phyloP scores from a whole-genome alignment of 75 land plant species.

The Picea sitchensis region DNA sequence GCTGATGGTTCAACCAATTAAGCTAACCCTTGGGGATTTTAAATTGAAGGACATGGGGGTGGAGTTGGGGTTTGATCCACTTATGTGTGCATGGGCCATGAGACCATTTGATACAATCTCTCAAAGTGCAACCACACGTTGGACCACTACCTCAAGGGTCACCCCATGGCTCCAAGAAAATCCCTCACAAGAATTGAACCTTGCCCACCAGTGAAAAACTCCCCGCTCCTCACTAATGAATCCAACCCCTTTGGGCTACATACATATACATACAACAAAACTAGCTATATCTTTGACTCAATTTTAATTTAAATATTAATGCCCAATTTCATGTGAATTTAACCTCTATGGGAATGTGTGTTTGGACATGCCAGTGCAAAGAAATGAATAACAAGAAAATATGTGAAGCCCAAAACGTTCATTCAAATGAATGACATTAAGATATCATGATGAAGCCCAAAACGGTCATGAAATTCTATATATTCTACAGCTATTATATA shows the following conservation, averaged over 20 bases:
- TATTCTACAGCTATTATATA: conserved; percentile 60
- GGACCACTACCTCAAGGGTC: too few relatives aligned
- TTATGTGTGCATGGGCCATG: too few relatives aligned
- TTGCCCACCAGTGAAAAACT: background rate
- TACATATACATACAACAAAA: background rate
- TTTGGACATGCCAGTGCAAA: background rate
- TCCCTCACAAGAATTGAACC: too few relatives aligned
- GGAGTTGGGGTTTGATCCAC: too few relatives aligned
- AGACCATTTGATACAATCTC: too few relatives aligned
- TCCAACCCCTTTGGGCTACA: background rate
- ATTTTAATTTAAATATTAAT: background rate
- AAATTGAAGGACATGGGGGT: too few relatives aligned
- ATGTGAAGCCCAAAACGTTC: background rate
- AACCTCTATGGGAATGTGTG: background rate
- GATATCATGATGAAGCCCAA: conserved; percentile 28
- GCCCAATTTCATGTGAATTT: background rate
- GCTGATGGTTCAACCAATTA: too few relatives aligned
- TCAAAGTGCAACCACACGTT: too few relatives aligned
- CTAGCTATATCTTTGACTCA: background rate
- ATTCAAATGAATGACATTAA: background rate
- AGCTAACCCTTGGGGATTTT: too few relatives aligned
- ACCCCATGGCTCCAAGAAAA: too few relatives aligned
- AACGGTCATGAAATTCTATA: too few relatives aligned
- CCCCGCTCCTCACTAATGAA: background rate
- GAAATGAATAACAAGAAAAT: background rate